phyloP scores from a whole-genome alignment of 2,329 filamentous ascomycete genomes.

The Clonostachys solani region DNA sequence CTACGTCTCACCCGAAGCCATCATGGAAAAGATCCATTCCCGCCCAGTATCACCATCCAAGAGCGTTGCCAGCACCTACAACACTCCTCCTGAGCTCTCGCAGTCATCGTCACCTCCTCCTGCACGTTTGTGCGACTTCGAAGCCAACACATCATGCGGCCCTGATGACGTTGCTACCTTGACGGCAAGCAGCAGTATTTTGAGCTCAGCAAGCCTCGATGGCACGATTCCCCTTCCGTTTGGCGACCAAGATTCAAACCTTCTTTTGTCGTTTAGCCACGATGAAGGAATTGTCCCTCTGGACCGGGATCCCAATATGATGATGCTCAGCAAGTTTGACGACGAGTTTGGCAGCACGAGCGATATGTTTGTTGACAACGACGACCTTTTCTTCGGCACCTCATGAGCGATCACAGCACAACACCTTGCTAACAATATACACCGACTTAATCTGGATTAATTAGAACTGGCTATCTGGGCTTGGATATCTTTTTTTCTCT shows the following conservation, averaged over 20 bases:
- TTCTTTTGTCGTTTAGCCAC: slow-evolving; percentile 29
- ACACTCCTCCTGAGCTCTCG: slow-evolving; percentile 57
- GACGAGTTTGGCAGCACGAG: background rate
- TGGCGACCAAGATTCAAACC: slow-evolving; percentile 37
- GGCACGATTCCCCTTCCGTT: slow-evolving; percentile 24
- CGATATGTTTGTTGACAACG: background rate
- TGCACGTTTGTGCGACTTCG: slow-evolving; percentile 11
- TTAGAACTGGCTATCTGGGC: too few relatives aligned
- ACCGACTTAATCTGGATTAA: too few relatives aligned
- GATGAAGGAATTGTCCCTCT: slow-evolving; percentile 36
- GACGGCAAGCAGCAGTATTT: slow-evolving; percentile 20
- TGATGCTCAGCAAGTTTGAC: slow-evolving; percentile 33
- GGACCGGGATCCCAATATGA: slow-evolving; percentile 30
- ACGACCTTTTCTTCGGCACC: too few relatives aligned
- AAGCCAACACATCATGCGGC: slow-evolving; percentile 27
- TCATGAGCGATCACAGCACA: too few relatives aligned
- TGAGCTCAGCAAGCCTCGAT: slow-evolving; percentile 23
- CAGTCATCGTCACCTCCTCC: slow-evolving; percentile 45
- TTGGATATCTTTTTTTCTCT: too few relatives aligned
- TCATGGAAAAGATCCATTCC: slow-evolving; percentile 28
- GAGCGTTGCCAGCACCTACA: slow-evolving; percentile 46
- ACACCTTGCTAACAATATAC: too few relatives aligned
- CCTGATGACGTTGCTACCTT: slow-evolving; percentile 22
- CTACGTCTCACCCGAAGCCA: slow-evolving; percentile 43
- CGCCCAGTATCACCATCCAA: slow-evolving; percentile 43